phyloP scores from a whole-genome alignment of 164 flowering plant species.

The Buxus sempervirens region DNA sequence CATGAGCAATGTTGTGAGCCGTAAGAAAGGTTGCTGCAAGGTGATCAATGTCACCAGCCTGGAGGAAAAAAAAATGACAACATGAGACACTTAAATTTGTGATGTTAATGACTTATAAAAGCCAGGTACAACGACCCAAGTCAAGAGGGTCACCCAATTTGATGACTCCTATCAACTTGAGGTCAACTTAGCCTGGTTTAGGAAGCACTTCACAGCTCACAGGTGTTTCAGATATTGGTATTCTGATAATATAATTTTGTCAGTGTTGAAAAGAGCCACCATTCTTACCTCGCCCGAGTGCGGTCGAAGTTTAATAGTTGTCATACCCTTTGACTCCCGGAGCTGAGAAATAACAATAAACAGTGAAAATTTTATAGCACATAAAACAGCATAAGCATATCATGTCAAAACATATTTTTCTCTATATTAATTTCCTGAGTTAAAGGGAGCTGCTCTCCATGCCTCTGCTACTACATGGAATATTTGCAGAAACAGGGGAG shows the following conservation, averaged over 20 bases:
- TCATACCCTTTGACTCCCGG: conserved; percentile 96
- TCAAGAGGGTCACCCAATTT: no score
- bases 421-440: background rate
- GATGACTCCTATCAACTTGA: no score
- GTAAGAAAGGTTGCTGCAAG: conserved; percentile 95
- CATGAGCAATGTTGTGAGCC: conserved; percentile 87
- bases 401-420: background rate
- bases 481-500: background rate
- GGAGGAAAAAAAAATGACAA: conserved; percentile 15
- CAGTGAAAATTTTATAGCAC: background rate
- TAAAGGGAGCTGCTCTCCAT: background rate
- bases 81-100: conserved; percentile 14
- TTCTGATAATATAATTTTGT: background rate
- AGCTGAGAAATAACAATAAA: conserved; percentile 37
- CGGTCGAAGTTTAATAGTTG: conserved; percentile 91
- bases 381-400: background rate
- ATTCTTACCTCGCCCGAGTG: conserved; percentile 89
- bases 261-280: background rate
- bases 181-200: no score
- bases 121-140: no score
- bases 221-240: no score
- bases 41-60: conserved; percentile 99
- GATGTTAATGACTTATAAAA: background rate
- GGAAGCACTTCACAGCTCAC: no score
- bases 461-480: background rate